These are phyloP conservation scores for Citrus reticulata DNA, from an alignment of 345 rosid genomes.

Conservation along the genomic window DNA sequence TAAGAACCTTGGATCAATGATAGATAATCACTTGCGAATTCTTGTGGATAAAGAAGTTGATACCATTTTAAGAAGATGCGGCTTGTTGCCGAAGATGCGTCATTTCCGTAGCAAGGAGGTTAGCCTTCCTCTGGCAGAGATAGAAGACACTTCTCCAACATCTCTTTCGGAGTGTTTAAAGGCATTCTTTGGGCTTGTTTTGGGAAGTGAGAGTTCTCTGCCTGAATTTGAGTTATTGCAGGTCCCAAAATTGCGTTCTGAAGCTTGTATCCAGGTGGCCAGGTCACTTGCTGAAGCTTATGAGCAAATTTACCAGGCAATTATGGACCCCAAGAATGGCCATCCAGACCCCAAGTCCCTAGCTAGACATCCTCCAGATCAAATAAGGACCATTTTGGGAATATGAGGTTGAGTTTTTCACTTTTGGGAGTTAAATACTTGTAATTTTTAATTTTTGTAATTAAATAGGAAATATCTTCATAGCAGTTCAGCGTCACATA, in stretches of 20 bases:
- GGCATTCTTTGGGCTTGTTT: slow-evolving; percentile 77
- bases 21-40: slow-evolving; percentile 58
- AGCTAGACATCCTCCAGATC: slow-evolving; percentile 95
- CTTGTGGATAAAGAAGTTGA: slow-evolving; percentile 89
- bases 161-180: slow-evolving; percentile 70
- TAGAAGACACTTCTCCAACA: slow-evolving; percentile 62
- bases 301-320: slow-evolving; percentile 65
- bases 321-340: slow-evolving; percentile 68
- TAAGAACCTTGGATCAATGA: slow-evolving; percentile 64
- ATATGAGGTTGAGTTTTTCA: slow-evolving; percentile 33
- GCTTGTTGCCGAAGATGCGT: slow-evolving; percentile 65
- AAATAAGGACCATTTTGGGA: slow-evolving; percentile 89
- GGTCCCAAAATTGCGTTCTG: slow-evolving; percentile 89
- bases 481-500: neutral
- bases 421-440: too few relatives aligned
- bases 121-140: slow-evolving; percentile 41
- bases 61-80: slow-evolving; percentile 63
- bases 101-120: slow-evolving; percentile 40
- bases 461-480: neutral
- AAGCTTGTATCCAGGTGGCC: slow-evolving; percentile 65
- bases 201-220: slow-evolving; percentile 81
- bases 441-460: neutral
- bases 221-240: slow-evolving; percentile 94
- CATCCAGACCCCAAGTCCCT: slow-evolving; percentile 80
- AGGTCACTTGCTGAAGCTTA: slow-evolving; percentile 74